phyloP scores from a whole-genome alignment of 2,329 filamentous ascomycete species.

The Curvularia hawaiiensis region DNA sequence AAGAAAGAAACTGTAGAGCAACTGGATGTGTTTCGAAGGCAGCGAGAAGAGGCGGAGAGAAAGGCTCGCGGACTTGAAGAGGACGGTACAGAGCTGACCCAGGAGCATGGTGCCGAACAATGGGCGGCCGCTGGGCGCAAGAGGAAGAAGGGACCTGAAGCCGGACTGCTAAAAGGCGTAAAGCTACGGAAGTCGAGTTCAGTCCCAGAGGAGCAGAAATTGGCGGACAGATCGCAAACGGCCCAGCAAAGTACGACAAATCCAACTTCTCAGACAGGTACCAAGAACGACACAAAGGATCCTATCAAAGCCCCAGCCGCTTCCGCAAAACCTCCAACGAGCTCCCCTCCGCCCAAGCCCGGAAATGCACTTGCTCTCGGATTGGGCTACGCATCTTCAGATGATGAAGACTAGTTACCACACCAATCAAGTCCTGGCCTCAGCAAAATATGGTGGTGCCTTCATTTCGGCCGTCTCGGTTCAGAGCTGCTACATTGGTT shows the following conservation, averaged over 20 bases:
- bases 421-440: background rate
- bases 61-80: constrained; percentile 46
- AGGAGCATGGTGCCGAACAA: constrained; percentile 50
- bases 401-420: constrained; percentile 45
- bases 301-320: constrained; percentile 1
- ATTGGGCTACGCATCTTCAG: constrained; percentile 51
- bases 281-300: background rate
- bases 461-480: no score
- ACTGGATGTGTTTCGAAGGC: constrained; percentile 62
- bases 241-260: background rate
- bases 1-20: constrained; percentile 64
- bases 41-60: constrained; percentile 64
- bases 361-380: constrained; percentile 38
- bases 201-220: constrained; percentile 19
- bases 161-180: constrained; percentile 47
- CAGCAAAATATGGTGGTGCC: background rate
- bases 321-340: constrained; percentile 12
- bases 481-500: no score
- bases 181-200: constrained; percentile 51
- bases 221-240: background rate
- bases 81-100: constrained; percentile 38
- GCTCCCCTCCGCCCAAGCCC: constrained; percentile 22
- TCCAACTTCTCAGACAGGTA: background rate
- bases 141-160: constrained; percentile 54
- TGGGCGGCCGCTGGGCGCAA: constrained; percentile 59